phyloP scores from a whole-genome alignment of 352 stramenopile genomes.

The Nothophytophthora sp. region DNA sequence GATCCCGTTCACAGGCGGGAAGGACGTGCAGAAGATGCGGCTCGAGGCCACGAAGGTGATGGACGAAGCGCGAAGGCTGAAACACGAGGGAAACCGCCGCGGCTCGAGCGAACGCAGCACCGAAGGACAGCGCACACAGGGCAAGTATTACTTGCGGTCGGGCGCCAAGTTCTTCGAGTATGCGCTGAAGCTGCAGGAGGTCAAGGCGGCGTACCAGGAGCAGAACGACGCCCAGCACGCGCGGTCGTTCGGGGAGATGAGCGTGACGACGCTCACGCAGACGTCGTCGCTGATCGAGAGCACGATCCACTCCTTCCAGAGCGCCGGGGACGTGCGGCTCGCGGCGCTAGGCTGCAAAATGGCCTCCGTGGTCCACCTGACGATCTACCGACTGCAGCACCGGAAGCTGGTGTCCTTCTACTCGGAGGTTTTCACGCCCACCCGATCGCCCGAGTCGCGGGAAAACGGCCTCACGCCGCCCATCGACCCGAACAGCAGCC shows the following conservation, averaged over 20 bases:
- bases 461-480: slow-evolving; percentile 74
- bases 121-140: slow-evolving; percentile 58
- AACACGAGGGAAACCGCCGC: slow-evolving; percentile 79
- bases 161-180: slow-evolving; percentile 87
- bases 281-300: slow-evolving; percentile 82
- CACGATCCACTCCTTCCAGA: slow-evolving; percentile 69
- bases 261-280: slow-evolving; percentile 69
- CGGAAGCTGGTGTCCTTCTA: slow-evolving; percentile 78
- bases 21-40: slow-evolving; percentile 57
- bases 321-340: slow-evolving; percentile 55
- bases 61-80: slow-evolving; percentile 69
- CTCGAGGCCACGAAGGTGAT: slow-evolving; percentile 54
- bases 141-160: slow-evolving; percentile 73
- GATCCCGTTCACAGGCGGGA: slow-evolving; percentile 36
- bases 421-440: slow-evolving; percentile 77
- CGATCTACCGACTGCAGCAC: slow-evolving; percentile 83
- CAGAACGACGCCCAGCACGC: slow-evolving; percentile 66
- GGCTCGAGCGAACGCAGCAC: slow-evolving; percentile 42
- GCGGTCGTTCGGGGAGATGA: slow-evolving; percentile 61
- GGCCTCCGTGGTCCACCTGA: slow-evolving; percentile 73
- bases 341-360: slow-evolving; percentile 85
- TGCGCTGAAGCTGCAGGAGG: slow-evolving; percentile 73
- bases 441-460: slow-evolving; percentile 71
- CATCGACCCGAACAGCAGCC: slow-evolving; percentile 42
- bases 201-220: slow-evolving; percentile 81